These are phyloP conservation scores for Coprinopsis sp. DNA, from an alignment of 768 basidiomycete species.

Conservation along the genomic window DNA sequence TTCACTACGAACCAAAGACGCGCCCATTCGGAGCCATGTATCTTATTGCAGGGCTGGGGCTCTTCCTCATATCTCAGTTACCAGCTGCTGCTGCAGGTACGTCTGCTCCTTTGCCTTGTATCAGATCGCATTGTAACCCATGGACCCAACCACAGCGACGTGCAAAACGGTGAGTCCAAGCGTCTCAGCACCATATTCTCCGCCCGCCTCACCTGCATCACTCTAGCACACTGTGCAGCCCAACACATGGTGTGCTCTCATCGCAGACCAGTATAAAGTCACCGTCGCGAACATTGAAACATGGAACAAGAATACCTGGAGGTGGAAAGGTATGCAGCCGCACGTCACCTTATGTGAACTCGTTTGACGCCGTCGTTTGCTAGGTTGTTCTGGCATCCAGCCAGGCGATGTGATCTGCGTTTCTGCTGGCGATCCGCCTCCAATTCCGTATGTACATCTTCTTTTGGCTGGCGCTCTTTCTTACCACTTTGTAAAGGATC, in stretches of 20 bases:
- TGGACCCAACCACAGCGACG: no score
- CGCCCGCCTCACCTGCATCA: background rate
- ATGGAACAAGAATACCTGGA: conserved; percentile 15
- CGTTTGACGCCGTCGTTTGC: background rate
- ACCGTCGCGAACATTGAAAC: conserved; percentile 15
- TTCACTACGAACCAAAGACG: no score
- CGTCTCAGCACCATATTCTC: no score
- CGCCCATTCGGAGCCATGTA: no score
- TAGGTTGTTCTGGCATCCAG: conserved; percentile 16
- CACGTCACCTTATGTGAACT: background rate
- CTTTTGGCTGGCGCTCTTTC: background rate
- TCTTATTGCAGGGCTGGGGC: no score
- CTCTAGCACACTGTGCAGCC: conserved; percentile 10
- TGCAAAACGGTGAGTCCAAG: no score
- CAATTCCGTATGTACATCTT: conserved; percentile 12
- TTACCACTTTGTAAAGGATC: conserved; percentile 7
- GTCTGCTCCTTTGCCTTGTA: no score
- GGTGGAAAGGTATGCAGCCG: conserved; percentile 15
- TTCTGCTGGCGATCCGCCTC: conserved; percentile 19
- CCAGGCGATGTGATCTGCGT: conserved; percentile 17
- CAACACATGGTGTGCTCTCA: conserved; percentile 12
- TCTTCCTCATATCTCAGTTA: no score
- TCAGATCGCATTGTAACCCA: no score
- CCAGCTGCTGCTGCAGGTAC: no score
- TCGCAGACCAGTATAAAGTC: conserved; percentile 14